Percentiles rank a stretch among this genome's conserved stretches.
phyloP scores from a whole-genome alignment of 2,329 filamentous ascomycete genomes.

The Akanthomyces muscarius region DNA sequence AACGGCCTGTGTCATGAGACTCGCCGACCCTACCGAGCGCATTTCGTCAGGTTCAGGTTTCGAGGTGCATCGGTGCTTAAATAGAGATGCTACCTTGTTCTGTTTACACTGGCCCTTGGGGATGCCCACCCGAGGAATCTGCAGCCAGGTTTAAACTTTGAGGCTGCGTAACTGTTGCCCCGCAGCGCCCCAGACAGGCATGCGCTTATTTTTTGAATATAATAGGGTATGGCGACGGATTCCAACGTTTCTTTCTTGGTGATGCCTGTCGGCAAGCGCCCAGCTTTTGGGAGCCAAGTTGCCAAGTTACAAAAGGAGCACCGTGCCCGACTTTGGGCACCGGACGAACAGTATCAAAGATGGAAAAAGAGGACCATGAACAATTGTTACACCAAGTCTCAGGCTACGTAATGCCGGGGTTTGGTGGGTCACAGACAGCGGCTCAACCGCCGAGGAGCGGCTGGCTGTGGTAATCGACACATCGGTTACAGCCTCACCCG shows the following conservation, averaged over 20 bases:
- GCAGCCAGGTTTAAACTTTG: neutral
- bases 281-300: too few relatives aligned
- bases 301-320: neutral
- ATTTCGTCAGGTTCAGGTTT: neutral
- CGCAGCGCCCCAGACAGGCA: neutral
- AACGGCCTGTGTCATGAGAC: neutral
- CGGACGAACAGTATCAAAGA: too few relatives aligned
- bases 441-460: neutral
- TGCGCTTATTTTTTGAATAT: conserved; percentile 1
- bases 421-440: neutral
- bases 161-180: conserved; percentile 3
- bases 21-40: neutral
- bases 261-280: neutral
- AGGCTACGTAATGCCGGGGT: too few relatives aligned
- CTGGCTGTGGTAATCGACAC: neutral
- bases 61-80: neutral
- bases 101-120: neutral
- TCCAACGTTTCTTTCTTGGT: neutral
- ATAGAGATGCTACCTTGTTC: neutral
- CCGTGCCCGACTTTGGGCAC: too few relatives aligned
- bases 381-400: too few relatives aligned
- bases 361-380: too few relatives aligned
- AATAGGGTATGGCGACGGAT: neutral
- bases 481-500: too few relatives aligned
- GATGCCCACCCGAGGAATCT: neutral